phyloP scores from a whole-genome alignment of 2,329 filamentous ascomycete species.

The Penicillium sp. region DNA sequence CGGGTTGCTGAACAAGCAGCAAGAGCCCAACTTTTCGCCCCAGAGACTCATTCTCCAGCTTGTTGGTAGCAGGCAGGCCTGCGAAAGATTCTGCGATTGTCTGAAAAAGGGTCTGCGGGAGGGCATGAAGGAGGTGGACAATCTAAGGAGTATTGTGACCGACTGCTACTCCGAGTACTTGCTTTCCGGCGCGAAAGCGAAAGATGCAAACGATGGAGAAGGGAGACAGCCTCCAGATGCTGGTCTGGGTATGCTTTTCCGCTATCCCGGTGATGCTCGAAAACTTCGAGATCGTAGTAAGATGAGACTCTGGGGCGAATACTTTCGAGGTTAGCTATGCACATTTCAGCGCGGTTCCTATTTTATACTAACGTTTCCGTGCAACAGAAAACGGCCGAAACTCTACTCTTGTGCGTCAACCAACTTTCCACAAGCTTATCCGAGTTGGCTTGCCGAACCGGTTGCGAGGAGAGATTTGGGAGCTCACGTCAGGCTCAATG shows the following conservation, averaged over 20 bases:
- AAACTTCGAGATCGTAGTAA: slow-evolving; percentile 94
- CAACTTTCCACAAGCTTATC: slow-evolving; percentile 97
- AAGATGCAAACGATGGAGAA: slow-evolving; percentile 56
- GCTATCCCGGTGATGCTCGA: slow-evolving; percentile 91
- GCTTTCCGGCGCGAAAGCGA: slow-evolving; percentile 54
- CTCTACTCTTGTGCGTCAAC: slow-evolving; percentile 86
- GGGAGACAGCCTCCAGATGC: slow-evolving; percentile 75
- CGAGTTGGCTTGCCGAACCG: slow-evolving; percentile 93
- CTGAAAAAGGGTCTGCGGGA: slow-evolving; percentile 87
- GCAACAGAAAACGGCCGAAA: slow-evolving; percentile 83
- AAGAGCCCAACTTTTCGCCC: slow-evolving; percentile 64
- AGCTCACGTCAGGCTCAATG: slow-evolving; percentile 87
- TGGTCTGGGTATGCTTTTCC: slow-evolving; percentile 87
- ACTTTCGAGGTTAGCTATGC: slow-evolving; percentile 63
- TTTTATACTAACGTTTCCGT: slow-evolving; percentile 19
- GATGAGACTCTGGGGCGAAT: slow-evolving; percentile 97
- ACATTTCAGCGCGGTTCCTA: slow-evolving; percentile 1
- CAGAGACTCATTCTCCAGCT: slow-evolving; percentile 92
- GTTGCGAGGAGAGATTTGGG: slow-evolving; percentile 92
- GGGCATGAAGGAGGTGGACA: slow-evolving; percentile 84
- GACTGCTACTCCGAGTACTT: slow-evolving; percentile 93
- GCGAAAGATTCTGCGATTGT: slow-evolving; percentile 94
- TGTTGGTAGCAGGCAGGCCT: slow-evolving; percentile 82
- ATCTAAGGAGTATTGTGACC: slow-evolving; percentile 75
- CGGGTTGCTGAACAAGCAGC: slow-evolving; percentile 60